Evolutionary conservation across 768 basidiomycete species (phyloP).

Genomic region (Dentipellis sp.): DNA sequence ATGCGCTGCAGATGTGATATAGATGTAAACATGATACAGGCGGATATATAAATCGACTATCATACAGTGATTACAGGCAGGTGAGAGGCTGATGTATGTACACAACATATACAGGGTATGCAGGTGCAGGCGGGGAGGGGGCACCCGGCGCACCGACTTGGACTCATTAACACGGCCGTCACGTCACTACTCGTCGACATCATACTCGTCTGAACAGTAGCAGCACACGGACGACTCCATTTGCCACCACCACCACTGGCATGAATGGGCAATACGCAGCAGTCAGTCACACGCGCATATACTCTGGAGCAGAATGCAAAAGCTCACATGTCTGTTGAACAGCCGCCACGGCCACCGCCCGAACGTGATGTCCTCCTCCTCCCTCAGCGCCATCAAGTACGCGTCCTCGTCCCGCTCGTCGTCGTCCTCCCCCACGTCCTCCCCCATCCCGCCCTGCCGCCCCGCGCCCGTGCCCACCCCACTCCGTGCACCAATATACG

Average conservation of each 20-base stretch:
- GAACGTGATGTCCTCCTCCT: conserved; percentile 47
- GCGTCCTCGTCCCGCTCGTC: conserved; percentile 17
- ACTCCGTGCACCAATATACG: conserved; percentile 8
- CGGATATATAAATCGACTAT: not conserved
- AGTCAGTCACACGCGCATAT: not conserved
- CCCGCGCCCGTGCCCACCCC: not conserved
- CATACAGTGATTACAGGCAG: not conserved
- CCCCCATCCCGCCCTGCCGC: not conserved
- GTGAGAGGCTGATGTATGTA: too few relatives aligned
- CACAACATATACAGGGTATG: not conserved
- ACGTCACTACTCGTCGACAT: conserved; percentile 33
- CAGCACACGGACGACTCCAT: conserved; percentile 57
- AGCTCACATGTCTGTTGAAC: conserved; percentile 59
- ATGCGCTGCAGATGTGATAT: not conserved
- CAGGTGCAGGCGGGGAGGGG: too few relatives aligned
- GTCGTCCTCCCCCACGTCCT: conserved; percentile 16
- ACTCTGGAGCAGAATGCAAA: not conserved
- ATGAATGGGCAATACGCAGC: not conserved
- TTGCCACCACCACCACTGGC: conserved; percentile 83
- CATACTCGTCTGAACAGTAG: conserved; percentile 41
- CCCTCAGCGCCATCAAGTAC: conserved; percentile 23
- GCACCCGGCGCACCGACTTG: too few relatives aligned
- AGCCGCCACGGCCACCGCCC: conserved; percentile 62
- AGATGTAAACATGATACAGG: not conserved
- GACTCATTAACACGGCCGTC: not conserved